A percentile compares a stretch with the other conserved stretches of the same genome.
Evolutionary conservation across 1,139 yeast genomes (phyloP).

Genomic region (Nakaseomyces delphensis): DNA sequence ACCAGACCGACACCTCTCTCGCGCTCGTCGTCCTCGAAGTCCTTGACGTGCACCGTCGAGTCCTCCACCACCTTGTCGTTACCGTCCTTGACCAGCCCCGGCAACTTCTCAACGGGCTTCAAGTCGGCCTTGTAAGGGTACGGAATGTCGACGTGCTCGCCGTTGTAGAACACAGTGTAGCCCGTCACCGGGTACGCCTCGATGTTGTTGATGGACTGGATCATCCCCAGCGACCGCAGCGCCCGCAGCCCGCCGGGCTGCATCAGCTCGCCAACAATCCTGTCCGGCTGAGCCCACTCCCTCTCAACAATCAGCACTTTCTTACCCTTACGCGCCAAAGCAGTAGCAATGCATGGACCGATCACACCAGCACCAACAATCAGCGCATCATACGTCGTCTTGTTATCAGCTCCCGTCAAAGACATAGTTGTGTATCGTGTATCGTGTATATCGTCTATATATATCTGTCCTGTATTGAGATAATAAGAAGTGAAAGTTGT

Average conservation of each 20-base stretch:
- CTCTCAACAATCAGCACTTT: slow-evolving; percentile 63
- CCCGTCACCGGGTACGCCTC: slow-evolving; percentile 76
- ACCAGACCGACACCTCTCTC: slow-evolving; percentile 82
- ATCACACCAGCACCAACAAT: slow-evolving; percentile 88
- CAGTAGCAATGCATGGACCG: slow-evolving; percentile 89
- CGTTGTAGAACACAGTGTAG: slow-evolving; percentile 64
- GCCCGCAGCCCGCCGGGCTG: slow-evolving; percentile 94
- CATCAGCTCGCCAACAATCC: slow-evolving; percentile 93
- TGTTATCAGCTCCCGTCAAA: slow-evolving; percentile 26
- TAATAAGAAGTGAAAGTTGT: too few species aligned
- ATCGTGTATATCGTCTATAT: not conserved
- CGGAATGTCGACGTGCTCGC: slow-evolving; percentile 48
- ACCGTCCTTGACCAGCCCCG: slow-evolving; percentile 45
- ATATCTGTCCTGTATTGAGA: not conserved
- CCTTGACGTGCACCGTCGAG: slow-evolving; percentile 39
- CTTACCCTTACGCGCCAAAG: slow-evolving; percentile 84
- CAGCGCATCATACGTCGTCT: slow-evolving; percentile 34
- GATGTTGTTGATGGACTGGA: slow-evolving; percentile 66
- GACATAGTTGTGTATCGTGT: slow-evolving; percentile 8
- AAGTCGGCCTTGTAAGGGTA: slow-evolving; percentile 61
- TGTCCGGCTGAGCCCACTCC: slow-evolving; percentile 85
- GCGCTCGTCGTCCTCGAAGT: slow-evolving; percentile 53
- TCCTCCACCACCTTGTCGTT: slow-evolving; percentile 48
- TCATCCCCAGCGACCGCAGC: slow-evolving; percentile 71
- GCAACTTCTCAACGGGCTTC: slow-evolving; percentile 41